Percentiles rank a stretch among this genome's conserved stretches.
Evolutionary conservation across 1,139 yeast species (phyloP).

Genomic region (Candida albicans): DNA sequence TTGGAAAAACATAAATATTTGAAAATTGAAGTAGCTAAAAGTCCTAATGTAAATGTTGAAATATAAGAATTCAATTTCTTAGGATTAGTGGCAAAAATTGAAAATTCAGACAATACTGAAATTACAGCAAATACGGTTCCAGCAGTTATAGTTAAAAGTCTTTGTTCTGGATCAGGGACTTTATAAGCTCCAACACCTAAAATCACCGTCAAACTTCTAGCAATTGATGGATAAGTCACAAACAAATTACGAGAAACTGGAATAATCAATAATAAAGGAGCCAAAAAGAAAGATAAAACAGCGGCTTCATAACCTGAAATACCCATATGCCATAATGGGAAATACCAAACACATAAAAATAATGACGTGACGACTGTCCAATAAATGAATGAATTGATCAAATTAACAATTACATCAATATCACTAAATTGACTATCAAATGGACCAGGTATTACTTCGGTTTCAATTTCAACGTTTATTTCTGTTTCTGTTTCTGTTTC

Average conservation of each 20-base stretch:
- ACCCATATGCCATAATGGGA: constrained; percentile 98
- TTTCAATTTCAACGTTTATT: constrained; percentile 52
- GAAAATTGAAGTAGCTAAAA: constrained; percentile 68
- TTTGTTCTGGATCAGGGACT: constrained; percentile 62
- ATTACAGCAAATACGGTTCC: constrained; percentile 68
- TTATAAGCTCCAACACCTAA: constrained; percentile 78
- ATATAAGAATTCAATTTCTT: constrained; percentile 52
- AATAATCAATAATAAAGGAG: constrained; percentile 57
- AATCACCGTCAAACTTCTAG: constrained; percentile 58
- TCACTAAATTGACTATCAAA: constrained; percentile 31
- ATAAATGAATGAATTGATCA: constrained; percentile 64
- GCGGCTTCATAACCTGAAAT: constrained; percentile 90
- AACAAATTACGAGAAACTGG: constrained; percentile 50
- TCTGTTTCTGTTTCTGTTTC: constrained; percentile 48
- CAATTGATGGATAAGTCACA: constrained; percentile 40
- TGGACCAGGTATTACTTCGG: constrained; percentile 17
- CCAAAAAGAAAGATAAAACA: constrained; percentile 51
- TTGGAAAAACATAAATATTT: constrained; percentile 80
- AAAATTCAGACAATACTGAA: constrained; percentile 58
- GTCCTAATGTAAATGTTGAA: constrained; percentile 68
- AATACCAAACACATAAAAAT: constrained; percentile 89
- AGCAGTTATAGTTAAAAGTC: constrained; percentile 63
- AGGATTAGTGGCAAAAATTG: constrained; percentile 44
- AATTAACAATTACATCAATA: constrained; percentile 46
- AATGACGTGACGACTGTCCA: constrained; percentile 85